Conservation (phyloP, 345 rosid species). For the Eucalyptus pauciflora region DNA sequence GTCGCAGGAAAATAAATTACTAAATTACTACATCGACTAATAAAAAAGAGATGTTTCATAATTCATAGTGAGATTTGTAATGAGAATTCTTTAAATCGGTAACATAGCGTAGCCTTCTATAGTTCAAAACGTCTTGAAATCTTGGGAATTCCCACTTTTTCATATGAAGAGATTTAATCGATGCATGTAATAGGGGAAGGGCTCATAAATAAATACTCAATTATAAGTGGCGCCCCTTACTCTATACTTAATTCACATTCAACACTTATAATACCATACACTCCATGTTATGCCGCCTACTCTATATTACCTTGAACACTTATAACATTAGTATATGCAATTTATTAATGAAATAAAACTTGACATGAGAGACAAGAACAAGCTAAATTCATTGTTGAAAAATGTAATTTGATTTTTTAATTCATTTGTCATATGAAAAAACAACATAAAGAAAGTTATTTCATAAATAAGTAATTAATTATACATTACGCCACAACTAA, state of each 20-base stretch:
- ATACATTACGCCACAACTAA: not conserved
- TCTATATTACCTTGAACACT: not conserved
- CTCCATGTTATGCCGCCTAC: not conserved
- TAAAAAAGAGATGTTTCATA: not conserved
- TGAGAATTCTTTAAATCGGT: not conserved
- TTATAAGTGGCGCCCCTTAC: not conserved
- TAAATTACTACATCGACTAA: not conserved
- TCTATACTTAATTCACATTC: not conserved
- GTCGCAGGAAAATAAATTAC: not conserved
- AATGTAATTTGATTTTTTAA: not conserved
- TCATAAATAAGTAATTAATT: not conserved
- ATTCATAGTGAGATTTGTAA: not conserved
- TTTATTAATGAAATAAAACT: not conserved
- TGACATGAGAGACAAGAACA: not conserved
- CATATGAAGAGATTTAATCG: not conserved
- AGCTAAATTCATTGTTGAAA: not conserved
- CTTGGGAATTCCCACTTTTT: not conserved
- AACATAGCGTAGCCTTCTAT: not conserved
- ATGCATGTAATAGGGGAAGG: not conserved
- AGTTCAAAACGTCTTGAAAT: not conserved
- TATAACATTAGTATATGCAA: not conserved
- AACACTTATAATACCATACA: not conserved
- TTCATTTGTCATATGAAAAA: not conserved
- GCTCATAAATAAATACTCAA: not conserved
- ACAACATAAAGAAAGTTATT: not conserved